Percentiles rank a stretch among this genome's conserved stretches.
Conservation (phyloP, 129 eudicot species). For the Artemisia argyi region DNA sequence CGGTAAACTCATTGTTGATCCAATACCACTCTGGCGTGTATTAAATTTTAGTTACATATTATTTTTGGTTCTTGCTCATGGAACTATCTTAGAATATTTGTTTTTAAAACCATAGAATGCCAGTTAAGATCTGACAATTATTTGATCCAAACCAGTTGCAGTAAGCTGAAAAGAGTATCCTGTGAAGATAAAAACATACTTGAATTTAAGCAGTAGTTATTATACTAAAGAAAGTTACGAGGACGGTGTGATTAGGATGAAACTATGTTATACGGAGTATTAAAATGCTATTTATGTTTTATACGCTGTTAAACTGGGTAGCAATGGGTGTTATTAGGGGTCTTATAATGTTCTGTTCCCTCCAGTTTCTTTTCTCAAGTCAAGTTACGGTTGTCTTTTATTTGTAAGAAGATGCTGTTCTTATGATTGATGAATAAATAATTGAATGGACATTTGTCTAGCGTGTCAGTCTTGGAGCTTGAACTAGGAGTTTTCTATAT, state of each 20-base stretch:
- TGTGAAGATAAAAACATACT: background rate
- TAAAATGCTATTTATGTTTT: background rate
- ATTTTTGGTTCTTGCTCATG: background rate
- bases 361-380: background rate
- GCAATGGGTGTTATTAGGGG: background rate
- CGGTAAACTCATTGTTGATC: background rate
- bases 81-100: background rate
- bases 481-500: too few relatives aligned
- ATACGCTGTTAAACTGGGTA: background rate
- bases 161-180: background rate
- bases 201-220: background rate
- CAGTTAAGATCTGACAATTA: background rate
- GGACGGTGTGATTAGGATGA: background rate
- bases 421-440: too few relatives aligned
- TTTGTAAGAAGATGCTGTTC: background rate
- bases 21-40: background rate
- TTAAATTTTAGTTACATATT: background rate
- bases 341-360: background rate
- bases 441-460: background rate
- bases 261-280: background rate
- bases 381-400: background rate
- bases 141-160: background rate
- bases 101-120: background rate
- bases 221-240: background rate
- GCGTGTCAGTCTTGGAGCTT: background rate